These are phyloP conservation scores for Barnettozyma vustinii DNA, from an alignment of 805 yeast genomes.

Conservation along the genomic window DNA sequence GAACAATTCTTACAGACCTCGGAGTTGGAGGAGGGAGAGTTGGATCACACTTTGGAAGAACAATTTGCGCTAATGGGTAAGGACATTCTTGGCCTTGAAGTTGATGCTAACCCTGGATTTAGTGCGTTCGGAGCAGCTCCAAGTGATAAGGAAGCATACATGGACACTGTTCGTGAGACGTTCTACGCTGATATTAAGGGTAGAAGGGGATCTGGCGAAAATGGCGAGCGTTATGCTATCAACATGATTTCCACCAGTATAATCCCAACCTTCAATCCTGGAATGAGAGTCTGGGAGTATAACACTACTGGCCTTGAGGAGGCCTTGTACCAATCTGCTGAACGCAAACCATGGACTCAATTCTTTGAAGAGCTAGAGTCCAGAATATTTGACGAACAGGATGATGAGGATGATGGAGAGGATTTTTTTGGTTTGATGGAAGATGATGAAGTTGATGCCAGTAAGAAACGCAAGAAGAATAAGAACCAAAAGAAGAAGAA, in stretches of 20 bases:
- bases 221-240: conserved; percentile 58
- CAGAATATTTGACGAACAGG: conserved; percentile 29
- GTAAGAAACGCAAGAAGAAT: conserved; percentile 15
- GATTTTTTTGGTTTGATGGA: conserved; percentile 15
- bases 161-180: conserved; percentile 49
- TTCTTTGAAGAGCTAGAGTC: conserved; percentile 48
- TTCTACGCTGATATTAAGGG: conserved; percentile 38
- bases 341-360: conserved; percentile 47
- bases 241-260: conserved; percentile 69
- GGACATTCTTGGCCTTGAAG: conserved; percentile 19
- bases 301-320: conserved; percentile 51
- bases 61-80: conserved; percentile 16
- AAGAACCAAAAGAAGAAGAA: conserved; percentile 22
- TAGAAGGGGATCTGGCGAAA: conserved; percentile 28
- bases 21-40: conserved; percentile 9
- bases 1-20: conserved; percentile 12
- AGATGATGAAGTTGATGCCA: conserved; percentile 16
- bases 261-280: conserved; percentile 82
- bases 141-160: conserved; percentile 55
- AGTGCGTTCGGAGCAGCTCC: conserved; percentile 59
- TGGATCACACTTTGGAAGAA: conserved; percentile 22
- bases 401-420: conserved; percentile 27
- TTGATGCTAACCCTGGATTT: conserved; percentile 29
- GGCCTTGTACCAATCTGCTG: conserved; percentile 10
- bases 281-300: conserved; percentile 82